These are phyloP conservation scores for Candida jianshihensis DNA, from an alignment of 805 yeast genomes.

Conservation along the genomic window DNA sequence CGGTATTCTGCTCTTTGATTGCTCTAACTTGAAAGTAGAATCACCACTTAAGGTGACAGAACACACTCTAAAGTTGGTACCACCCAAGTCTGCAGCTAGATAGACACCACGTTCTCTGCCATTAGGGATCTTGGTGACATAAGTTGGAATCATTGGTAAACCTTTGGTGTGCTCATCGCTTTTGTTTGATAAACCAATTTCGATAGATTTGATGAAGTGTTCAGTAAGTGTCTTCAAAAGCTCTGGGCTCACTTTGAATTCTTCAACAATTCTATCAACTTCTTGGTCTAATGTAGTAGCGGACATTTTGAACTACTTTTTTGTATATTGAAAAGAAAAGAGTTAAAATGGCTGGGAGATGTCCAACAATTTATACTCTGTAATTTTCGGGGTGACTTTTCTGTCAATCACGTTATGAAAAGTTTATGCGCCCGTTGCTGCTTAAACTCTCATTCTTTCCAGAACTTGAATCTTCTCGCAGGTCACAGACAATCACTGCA, in stretches of 20 bases:
- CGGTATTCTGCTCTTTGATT: conserved; percentile 75
- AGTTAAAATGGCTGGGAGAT: neutral
- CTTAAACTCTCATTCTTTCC: too few relatives aligned
- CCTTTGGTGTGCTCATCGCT: conserved; percentile 33
- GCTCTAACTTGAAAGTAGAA: conserved; percentile 71
- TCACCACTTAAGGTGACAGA: conserved; percentile 73
- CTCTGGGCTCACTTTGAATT: conserved; percentile 14
- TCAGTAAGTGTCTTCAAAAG: conserved; percentile 27
- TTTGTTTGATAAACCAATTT: conserved; percentile 45
- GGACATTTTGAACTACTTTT: neutral
- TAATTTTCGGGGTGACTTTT: neutral
- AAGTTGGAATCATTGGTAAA: conserved; percentile 92
- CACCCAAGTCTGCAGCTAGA: conserved; percentile 92
- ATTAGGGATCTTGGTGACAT: conserved; percentile 74
- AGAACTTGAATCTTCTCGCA: neutral
- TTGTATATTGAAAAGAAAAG: too few relatives aligned
- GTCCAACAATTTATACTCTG: neutral
- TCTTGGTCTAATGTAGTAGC: conserved; percentile 6
- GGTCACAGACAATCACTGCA: too few relatives aligned
- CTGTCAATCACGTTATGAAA: too few relatives aligned
- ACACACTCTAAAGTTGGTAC: conserved; percentile 93
- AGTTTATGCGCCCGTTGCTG: too few relatives aligned
- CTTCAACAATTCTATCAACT: conserved; percentile 13
- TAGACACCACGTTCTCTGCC: conserved; percentile 81
- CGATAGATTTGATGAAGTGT: conserved; percentile 54